These are phyloP conservation scores for Plectosphaerella cucumerina DNA, from an alignment of 2,329 filamentous ascomycete genomes.

Conservation along the genomic window DNA sequence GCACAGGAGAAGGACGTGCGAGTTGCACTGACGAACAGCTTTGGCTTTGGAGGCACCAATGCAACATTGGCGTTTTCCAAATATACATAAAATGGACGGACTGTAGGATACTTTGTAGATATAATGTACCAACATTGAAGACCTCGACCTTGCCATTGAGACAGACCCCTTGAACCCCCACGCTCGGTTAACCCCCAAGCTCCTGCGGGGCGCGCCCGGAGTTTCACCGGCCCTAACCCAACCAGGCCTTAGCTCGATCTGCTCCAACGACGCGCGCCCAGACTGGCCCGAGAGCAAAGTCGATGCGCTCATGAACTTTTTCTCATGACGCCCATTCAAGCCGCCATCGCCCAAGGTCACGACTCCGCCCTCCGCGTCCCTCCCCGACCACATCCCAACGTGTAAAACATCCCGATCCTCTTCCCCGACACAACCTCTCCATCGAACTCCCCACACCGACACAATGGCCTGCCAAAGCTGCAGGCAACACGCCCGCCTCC, in stretches of 20 bases:
- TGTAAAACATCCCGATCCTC: neutral
- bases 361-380: neutral
- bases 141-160: neutral
- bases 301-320: constrained; percentile 13
- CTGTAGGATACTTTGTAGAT: neutral
- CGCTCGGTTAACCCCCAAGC: neutral
- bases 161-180: neutral
- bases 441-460: no score
- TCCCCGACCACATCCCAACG: neutral
- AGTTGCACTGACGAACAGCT: constrained; percentile 87
- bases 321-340: constrained; percentile 14
- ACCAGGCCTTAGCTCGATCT: constrained; percentile 4
- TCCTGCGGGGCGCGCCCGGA: constrained; percentile 3
- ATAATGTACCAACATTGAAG: neutral
- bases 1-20: constrained; percentile 68
- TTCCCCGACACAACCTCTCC: neutral
- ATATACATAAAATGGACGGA: neutral
- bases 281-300: constrained; percentile 6
- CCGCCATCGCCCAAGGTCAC: constrained; percentile 2
- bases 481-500: constrained; percentile 35
- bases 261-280: neutral
- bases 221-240: constrained; percentile 12
- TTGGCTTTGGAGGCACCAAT: constrained; percentile 97
- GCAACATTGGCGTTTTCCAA: constrained; percentile 74
- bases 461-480: constrained; percentile 39